Evolutionary conservation across 163 green algal genomes (phyloP).

Genomic region (Prototheca cutis): DNA sequence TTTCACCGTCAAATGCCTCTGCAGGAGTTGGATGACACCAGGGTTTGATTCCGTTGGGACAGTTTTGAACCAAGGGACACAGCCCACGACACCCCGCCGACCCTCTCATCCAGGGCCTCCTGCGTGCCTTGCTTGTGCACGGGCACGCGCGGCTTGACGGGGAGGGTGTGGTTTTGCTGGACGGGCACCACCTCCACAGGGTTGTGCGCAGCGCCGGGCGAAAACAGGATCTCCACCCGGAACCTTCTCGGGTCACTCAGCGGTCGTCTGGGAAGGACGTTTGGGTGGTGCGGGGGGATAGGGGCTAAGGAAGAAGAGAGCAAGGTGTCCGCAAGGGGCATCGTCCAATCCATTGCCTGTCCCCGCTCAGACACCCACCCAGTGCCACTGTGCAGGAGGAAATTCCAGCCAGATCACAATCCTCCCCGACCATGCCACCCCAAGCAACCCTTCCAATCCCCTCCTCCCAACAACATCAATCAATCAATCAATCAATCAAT

Average conservation of each 20-base stretch:
- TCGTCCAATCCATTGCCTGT: too few species aligned
- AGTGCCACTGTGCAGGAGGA: too few species aligned
- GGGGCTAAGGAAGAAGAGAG: too few species aligned
- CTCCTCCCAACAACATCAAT: neutral
- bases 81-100: neutral
- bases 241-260: conserved; percentile 55
- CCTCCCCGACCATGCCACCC: too few species aligned
- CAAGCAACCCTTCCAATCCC: too few species aligned
- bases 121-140: conserved; percentile 28
- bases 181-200: conserved; percentile 41
- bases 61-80: too few species aligned
- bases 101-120: neutral
- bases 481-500: neutral
- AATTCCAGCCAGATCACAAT: too few species aligned
- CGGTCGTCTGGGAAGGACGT: conserved; percentile 7
- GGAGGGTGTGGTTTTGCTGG: conserved; percentile 54
- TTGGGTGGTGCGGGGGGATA: neutral
- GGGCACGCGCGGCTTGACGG: conserved; percentile 33
- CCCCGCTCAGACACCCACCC: too few species aligned
- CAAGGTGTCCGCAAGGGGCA: too few species aligned
- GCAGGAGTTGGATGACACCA: too few species aligned
- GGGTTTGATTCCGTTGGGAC: too few species aligned
- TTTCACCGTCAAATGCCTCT: too few species aligned
- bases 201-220: conserved; percentile 48
- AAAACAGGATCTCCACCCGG: conserved; percentile 75